Base-by-base conservation (phyloP, 2,329 filamentous ascomycete species). In the Talaromyces amestolkiae region DNA sequence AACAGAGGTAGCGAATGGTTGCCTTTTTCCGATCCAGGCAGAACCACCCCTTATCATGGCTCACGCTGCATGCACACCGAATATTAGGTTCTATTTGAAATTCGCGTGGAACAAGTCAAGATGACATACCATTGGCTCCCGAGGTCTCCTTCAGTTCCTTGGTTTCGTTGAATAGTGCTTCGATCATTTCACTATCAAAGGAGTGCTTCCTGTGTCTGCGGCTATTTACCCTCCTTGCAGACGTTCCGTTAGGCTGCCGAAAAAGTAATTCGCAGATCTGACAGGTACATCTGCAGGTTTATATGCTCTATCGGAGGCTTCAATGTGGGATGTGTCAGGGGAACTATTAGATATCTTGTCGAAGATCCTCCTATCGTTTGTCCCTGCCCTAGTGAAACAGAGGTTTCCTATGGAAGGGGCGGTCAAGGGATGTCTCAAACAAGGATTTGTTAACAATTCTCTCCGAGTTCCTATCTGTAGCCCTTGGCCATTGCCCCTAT, bases 141-240 rank as follows among this genome's bases (percentile, higher is more conserved):
- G 22, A 22, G 22, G 22, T 22, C 22, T 22, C 17, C 27, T 54
- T 35, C 49, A 2, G 2, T 33, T 19, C 8, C 27, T 54, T 54
- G 17, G 13, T 6, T 19, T 13, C 19, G 6, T 27, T 33, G 31
- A 54, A 22, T 51, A 37, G 13, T 17, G 7, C n/a, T 54, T 11
- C 31, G 19, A 13, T 47, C 19, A 3, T 15, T 19, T 45, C 9
- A 24, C 43, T 47, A 22, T 35, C 51, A n/a, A 35, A 35, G 51
- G 51, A 54, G n/a, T 9, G n/a, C 9, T 8, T 19, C 51, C 31
- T 54, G 3, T 35, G 5, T 54, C 24, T 27, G 51, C 17, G 27
- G 51, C 51, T 56, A 56, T 56, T 35, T 56, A n/a, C 19, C 10
- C 53, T 56, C 53, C 53, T 56, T 56, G 33, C 53, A 56, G 53